Base-by-base conservation (phyloP, 1,284 basidiomycete species). In the Xanthoconium separans region DNA sequence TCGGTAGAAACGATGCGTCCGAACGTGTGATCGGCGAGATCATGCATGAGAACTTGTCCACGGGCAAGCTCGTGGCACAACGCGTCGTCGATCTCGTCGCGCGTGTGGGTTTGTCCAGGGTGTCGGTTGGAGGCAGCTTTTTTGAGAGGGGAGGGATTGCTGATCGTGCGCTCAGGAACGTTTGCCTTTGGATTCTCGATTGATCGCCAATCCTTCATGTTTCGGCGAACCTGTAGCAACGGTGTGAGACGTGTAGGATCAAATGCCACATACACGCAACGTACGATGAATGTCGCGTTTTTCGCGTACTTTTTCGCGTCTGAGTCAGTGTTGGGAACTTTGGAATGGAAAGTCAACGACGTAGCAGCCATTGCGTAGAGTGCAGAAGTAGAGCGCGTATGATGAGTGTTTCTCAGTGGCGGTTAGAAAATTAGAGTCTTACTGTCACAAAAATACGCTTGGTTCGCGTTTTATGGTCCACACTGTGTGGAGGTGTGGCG, bases 1-100 rank as follows among this genome's bases (percentile, higher is more conserved):
- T 37, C 11, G 2, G 51, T 47, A 3, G 59, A 53, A 0, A 60
- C 53, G 10, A 55, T 40, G 41, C 53, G 56, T 6, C 56, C 56
- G 2, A 60, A 49, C 2, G 55, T 31, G 7, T 60, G 59, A 10
- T 58, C 47, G 0, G 59, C 54, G 22, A 61, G 56, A 27, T 61
- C 59, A 0, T 47, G 24, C 45, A 43, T 36, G 3, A 55, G 22
- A 13, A 20, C 20, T 10, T 18, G 46, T 30, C 27, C 36, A 24
- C 7, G 11, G 0, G 58, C 37, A 12, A 60, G 34, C 9, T 59
- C 59, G 13, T 56, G 52, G 11, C 27, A 13, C 2, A 61, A 16
- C 22, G 51, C 53, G 1, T 8, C 43, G 44, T 55, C 50, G 3
- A 60, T 33, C 3, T 36, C 33, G 1, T 27, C n/a, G 12, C 47